Evolutionary conservation across 805 yeast genomes (phyloP).

Genomic region (Nakazawaea pomicola): DNA sequence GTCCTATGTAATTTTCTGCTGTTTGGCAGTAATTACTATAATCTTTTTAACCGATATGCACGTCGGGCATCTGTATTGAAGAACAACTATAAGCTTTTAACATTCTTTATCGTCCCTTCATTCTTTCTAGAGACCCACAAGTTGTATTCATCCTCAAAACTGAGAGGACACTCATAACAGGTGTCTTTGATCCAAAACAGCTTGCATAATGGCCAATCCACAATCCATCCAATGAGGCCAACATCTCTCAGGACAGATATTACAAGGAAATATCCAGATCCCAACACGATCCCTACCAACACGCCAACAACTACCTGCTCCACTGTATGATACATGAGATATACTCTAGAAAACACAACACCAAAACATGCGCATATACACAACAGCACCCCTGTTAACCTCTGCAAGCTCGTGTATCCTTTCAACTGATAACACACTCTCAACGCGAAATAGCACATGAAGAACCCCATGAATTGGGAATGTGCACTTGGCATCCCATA

Average conservation of each 20-base stretch:
- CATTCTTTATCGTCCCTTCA: no score
- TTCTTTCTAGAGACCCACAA: conserved; percentile 24
- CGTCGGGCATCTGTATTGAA: no score
- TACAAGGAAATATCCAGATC: conserved; percentile 49
- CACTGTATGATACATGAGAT: conserved; percentile 69
- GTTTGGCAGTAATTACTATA: neutral
- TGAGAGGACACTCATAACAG: conserved; percentile 40
- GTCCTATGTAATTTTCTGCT: neutral
- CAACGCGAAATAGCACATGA: conserved; percentile 52
- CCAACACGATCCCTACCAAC: conserved; percentile 55
- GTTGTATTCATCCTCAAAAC: conserved; percentile 42
- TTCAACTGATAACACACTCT: conserved; percentile 38
- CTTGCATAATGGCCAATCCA: conserved; percentile 51
- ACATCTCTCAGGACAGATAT: conserved; percentile 54
- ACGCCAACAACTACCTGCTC: conserved; percentile 75
- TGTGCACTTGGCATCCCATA: conserved; percentile 99
- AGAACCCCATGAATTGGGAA: conserved; percentile 91
- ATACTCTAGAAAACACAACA: conserved; percentile 69
- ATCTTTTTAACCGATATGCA: conserved; percentile 1
- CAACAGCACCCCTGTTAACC: conserved; percentile 24
- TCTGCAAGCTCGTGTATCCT: conserved; percentile 21
- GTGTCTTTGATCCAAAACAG: conserved; percentile 57
- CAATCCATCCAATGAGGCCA: conserved; percentile 64
- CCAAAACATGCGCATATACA: conserved; percentile 24
- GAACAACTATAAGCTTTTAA: no score